These are phyloP conservation scores for Gracilaria domingensis DNA, from an alignment of 23 red algal genomes.

Conservation along the genomic window DNA sequence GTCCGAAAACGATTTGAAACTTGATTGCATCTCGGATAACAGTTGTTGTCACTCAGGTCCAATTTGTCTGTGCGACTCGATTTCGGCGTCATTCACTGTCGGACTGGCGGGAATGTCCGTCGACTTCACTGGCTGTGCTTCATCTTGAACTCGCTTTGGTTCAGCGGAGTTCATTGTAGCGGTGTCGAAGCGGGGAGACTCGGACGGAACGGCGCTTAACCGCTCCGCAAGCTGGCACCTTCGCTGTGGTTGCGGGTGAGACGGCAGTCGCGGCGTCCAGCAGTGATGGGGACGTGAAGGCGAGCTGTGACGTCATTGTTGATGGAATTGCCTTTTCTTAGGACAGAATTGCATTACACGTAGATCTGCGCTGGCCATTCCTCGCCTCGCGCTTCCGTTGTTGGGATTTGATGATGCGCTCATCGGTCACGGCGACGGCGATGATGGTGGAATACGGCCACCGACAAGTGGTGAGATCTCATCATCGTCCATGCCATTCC, in stretches of 20 bases:
- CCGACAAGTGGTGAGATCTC: background rate
- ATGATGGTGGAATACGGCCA: background rate
- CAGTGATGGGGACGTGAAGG: background rate
- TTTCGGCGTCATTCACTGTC: conserved; percentile 16
- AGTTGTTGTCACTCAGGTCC: conserved; percentile 41
- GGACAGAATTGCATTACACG: background rate
- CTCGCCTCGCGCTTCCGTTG: background rate
- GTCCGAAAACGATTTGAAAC: conserved; percentile 68
- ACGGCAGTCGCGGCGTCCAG: background rate
- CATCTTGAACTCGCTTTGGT: background rate
- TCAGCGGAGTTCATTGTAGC: background rate
- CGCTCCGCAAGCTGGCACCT: background rate
- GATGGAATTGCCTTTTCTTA: background rate
- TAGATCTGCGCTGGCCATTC: background rate
- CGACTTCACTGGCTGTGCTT: background rate
- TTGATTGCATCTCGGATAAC: conserved; percentile 48
- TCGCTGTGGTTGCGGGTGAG: background rate
- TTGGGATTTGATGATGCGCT: background rate
- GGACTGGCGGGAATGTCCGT: conserved; percentile 19
- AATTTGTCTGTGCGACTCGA: conserved; percentile 24
- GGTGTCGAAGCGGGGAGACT: background rate
- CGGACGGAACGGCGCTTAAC: background rate
- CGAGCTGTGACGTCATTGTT: background rate
- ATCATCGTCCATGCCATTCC: background rate
- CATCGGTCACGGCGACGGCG: background rate